A percentile compares a stretch with the other conserved stretches of the same genome.
Evolutionary conservation across 129 eudicot genomes (phyloP).

Genomic region (Centrapalus pauciflorus): DNA sequence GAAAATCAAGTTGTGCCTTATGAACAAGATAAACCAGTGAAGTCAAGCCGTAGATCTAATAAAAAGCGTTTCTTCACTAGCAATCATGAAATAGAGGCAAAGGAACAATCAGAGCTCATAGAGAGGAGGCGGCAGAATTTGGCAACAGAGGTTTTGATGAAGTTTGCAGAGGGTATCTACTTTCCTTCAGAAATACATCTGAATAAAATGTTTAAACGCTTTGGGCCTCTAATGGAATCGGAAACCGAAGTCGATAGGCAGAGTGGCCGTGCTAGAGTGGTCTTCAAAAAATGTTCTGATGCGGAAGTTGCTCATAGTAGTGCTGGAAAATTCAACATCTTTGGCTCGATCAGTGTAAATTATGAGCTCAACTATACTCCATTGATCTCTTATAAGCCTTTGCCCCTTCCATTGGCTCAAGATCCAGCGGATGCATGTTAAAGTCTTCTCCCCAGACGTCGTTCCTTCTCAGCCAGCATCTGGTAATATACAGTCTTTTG

Average conservation of each 20-base stretch:
- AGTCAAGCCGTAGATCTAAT: conserved; percentile 40
- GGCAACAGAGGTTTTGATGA: conserved; percentile 74
- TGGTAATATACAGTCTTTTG: conserved; percentile 27
- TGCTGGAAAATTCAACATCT: conserved; percentile 65
- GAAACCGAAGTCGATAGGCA: conserved; percentile 77
- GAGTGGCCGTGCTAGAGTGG: conserved; percentile 69
- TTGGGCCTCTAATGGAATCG: conserved; percentile 77
- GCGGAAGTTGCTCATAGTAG: conserved; percentile 91
- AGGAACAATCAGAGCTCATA: conserved; percentile 34
- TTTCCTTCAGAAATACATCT: conserved; percentile 64
- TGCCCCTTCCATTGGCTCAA: conserved; percentile 41
- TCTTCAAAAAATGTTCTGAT: conserved; percentile 78
- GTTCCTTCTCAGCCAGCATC: conserved; percentile 4
- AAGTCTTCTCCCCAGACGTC: background rate
- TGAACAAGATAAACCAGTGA: conserved; percentile 37
- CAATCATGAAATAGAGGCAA: conserved; percentile 31
- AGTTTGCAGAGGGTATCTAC: conserved; percentile 39
- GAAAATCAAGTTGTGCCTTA: conserved; percentile 28
- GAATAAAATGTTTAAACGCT: conserved; percentile 66
- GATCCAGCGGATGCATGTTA: conserved; percentile 35
- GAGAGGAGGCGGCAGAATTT: conserved; percentile 37
- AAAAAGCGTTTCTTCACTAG: conserved; percentile 52
- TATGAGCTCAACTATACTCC: conserved; percentile 80
- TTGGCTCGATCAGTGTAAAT: conserved; percentile 61
- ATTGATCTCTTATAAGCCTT: conserved; percentile 39